phyloP scores from a whole-genome alignment of 2,329 filamentous ascomycete species.

The Diaporthe ampelina region DNA sequence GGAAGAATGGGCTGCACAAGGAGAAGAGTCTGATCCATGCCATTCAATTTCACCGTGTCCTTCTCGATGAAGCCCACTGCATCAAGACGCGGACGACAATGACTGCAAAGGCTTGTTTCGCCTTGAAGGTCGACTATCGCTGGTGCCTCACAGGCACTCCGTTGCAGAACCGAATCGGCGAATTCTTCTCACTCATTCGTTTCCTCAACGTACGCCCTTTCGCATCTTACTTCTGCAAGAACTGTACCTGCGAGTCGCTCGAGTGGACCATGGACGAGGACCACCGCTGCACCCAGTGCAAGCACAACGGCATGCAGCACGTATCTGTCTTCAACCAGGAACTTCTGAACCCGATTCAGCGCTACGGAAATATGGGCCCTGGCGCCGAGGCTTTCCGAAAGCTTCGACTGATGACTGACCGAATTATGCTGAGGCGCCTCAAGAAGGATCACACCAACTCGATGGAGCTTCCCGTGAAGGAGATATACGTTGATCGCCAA shows the following conservation, averaged over 20 bases:
- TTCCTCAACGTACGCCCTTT: conserved; percentile 93
- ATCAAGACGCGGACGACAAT: conserved; percentile 93
- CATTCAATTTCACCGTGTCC: conserved; percentile 89
- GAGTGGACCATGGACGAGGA: conserved; percentile 86
- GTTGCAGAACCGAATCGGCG: conserved; percentile 95
- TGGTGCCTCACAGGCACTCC: conserved; percentile 98
- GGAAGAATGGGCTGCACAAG: conserved; percentile 84
- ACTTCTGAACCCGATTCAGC: conserved; percentile 85
- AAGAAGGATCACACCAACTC: conserved; percentile 94
- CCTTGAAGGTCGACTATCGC: conserved; percentile 87
- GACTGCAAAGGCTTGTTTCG: conserved; percentile 95
- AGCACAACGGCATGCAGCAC: conserved; percentile 64
- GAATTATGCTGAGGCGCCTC: conserved; percentile 95
- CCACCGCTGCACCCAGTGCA: conserved; percentile 79
- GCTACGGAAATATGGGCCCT: conserved; percentile 70
- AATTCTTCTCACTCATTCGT: conserved; percentile 94
- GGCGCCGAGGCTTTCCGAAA: conserved; percentile 83
- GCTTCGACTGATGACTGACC: conserved; percentile 88
- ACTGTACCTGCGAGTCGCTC: conserved; percentile 82
- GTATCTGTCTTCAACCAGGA: conserved; percentile 81
- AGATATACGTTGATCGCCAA: conserved; percentile 91
- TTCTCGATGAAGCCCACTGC: conserved; percentile 88
- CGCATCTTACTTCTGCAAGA: conserved; percentile 93
- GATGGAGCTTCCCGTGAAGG: conserved; percentile 97
- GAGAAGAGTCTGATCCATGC: conserved; percentile 85